Conservation (phyloP, 768 basidiomycete species). For the Daedalea quercina region DNA sequence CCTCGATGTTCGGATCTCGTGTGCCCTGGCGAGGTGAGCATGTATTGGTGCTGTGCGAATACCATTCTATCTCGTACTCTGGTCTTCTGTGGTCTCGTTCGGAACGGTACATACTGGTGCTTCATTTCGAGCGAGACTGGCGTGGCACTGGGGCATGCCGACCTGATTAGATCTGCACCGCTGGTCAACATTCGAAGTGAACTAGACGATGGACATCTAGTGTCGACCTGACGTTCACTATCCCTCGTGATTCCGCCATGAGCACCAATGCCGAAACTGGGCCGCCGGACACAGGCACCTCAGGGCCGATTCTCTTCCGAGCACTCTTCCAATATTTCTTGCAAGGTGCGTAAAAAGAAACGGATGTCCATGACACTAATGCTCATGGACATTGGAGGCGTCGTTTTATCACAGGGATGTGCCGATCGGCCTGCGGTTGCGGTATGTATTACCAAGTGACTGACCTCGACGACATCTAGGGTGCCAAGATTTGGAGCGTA, state of each 20-base stretch:
- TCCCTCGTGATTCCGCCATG: background rate
- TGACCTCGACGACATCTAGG: background rate
- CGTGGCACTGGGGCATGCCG: too few relatives aligned
- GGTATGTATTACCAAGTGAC: background rate
- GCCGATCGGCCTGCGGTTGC: too few relatives aligned
- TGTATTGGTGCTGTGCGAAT: too few relatives aligned
- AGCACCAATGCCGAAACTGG: background rate
- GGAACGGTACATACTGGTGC: too few relatives aligned
- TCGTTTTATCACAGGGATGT: constrained; percentile 21
- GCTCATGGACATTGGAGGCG: constrained; percentile 1
- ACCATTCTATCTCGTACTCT: too few relatives aligned
- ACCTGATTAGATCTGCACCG: background rate
- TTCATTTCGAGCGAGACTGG: too few relatives aligned
- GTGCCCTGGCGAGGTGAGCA: too few relatives aligned
- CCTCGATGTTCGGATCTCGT: too few relatives aligned
- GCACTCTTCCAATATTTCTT: constrained; percentile 42
- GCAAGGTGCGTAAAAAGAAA: constrained; percentile 18
- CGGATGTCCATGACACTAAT: too few relatives aligned
- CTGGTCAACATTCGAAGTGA: background rate
- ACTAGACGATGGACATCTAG: background rate
- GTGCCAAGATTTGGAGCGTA: constrained; percentile 15
- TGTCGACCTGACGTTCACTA: too few relatives aligned
- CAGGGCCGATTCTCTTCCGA: constrained; percentile 38
- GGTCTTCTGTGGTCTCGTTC: too few relatives aligned
- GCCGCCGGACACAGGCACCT: constrained; percentile 1